Evolutionary conservation across 2,329 filamentous ascomycete species (phyloP).

Genomic region (Aureobasidium lini): DNA sequence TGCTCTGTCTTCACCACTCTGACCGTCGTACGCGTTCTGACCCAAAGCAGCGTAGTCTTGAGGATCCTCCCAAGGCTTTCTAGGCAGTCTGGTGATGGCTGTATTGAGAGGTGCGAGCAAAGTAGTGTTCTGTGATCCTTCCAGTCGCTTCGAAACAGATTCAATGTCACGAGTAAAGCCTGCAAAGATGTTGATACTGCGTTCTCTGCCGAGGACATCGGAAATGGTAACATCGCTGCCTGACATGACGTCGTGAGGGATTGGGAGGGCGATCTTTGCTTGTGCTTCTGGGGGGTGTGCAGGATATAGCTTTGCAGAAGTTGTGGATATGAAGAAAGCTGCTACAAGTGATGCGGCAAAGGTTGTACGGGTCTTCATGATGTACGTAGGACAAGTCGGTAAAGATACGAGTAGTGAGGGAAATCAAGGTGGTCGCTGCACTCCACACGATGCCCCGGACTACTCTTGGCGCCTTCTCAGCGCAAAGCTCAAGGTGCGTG

Average conservation of each 20-base stretch:
- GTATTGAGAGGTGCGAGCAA: conserved; percentile 82
- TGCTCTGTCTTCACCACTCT: conserved; percentile 67
- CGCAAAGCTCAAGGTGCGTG: too few relatives aligned
- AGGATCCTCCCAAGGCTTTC: conserved; percentile 80
- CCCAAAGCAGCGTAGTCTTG: conserved; percentile 64
- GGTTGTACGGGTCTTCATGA: conserved; percentile 3
- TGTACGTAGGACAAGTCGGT: not conserved
- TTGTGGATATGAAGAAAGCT: not conserved
- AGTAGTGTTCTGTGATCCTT: conserved; percentile 65
- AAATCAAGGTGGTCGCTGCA: conserved; percentile 8
- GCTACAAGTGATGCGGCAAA: conserved; percentile 1
- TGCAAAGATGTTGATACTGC: conserved; percentile 76
- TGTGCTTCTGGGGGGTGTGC: not conserved
- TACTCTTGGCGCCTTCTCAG: not conserved
- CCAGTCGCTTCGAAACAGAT: conserved; percentile 59
- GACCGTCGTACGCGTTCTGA: conserved; percentile 65
- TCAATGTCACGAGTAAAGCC: conserved; percentile 70
- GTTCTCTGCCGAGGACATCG: conserved; percentile 74
- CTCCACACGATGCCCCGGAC: not conserved
- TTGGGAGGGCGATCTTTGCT: conserved; percentile 6
- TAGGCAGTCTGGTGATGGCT: conserved; percentile 66
- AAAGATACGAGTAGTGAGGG: not conserved
- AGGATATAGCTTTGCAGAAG: conserved; percentile 10
- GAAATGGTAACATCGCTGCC: conserved; percentile 57
- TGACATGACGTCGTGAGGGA: conserved; percentile 14